Conservation (phyloP, 2,329 filamentous ascomycete species). For the Verticillium alfalfae region DNA sequence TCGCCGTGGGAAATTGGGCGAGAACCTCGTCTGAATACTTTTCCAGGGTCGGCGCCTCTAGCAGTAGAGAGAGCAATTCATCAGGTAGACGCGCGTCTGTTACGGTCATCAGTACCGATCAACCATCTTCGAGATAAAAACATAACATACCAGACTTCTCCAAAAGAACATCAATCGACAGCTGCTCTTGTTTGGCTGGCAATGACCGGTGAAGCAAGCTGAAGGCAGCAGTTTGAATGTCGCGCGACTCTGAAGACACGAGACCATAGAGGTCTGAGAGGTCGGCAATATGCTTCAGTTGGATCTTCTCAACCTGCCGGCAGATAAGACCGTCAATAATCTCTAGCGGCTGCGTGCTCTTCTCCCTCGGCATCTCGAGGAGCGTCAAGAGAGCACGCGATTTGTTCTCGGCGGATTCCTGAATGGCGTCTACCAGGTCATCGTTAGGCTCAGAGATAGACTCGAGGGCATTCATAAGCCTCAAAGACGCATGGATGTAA, state of each 20-base stretch:
- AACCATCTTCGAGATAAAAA: too few relatives aligned
- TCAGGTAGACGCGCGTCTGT: constrained; percentile 67
- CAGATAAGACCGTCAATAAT: constrained; percentile 73
- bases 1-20: constrained; percentile 59
- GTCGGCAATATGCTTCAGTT: constrained; percentile 56
- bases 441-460: constrained; percentile 72
- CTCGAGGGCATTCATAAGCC: constrained; percentile 60
- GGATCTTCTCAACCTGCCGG: constrained; percentile 60
- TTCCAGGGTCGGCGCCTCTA: constrained; percentile 71
- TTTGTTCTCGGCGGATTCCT: constrained; percentile 50
- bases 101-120: not conserved
- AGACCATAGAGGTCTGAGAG: constrained; percentile 67
- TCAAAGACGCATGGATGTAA: constrained; percentile 66
- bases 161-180: constrained; percentile 71
- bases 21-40: constrained; percentile 60
- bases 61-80: constrained; percentile 76
- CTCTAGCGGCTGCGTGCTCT: constrained; percentile 58
- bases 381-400: constrained; percentile 56
- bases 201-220: constrained; percentile 75
- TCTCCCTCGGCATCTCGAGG: constrained; percentile 46
- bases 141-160: constrained; percentile 53
- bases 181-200: constrained; percentile 70
- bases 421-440: constrained; percentile 72
- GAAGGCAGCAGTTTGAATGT: constrained; percentile 77
- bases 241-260: constrained; percentile 67